Evolutionary conservation across 805 yeast species (phyloP).

Genomic region (Candida broadrunensis): DNA sequence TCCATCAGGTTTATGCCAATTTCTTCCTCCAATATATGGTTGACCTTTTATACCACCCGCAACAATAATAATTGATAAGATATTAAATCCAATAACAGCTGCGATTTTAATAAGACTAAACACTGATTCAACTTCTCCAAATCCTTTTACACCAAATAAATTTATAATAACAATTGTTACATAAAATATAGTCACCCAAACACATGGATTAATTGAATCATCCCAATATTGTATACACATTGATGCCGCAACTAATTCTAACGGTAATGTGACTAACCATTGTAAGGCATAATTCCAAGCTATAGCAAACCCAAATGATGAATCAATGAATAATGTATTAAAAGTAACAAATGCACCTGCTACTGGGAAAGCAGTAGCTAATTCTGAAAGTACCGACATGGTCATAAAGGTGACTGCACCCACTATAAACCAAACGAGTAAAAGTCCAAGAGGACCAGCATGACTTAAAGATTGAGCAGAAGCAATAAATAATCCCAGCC

Average conservation of each 20-base stretch:
- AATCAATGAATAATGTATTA: conserved; percentile 55
- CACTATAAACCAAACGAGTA: conserved; percentile 52
- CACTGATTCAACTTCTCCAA: conserved; percentile 66
- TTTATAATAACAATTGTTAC: conserved; percentile 49
- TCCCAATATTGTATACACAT: conserved; percentile 32
- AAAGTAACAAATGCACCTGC: conserved; percentile 66
- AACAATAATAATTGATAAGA: conserved; percentile 52
- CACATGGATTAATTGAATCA: conserved; percentile 41
- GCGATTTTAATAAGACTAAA: conserved; percentile 54
- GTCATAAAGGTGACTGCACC: conserved; percentile 55
- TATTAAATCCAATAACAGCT: conserved; percentile 57
- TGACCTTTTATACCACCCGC: conserved; percentile 58
- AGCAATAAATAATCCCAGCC: conserved; percentile 80
- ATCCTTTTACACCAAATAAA: conserved; percentile 61
- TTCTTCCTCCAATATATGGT: conserved; percentile 56
- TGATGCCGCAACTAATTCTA: conserved; percentile 35
- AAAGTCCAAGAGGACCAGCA: conserved; percentile 71
- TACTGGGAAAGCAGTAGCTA: conserved; percentile 60
- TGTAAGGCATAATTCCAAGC: conserved; percentile 47
- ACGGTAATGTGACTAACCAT: conserved; percentile 35
- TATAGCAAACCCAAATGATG: conserved; percentile 61
- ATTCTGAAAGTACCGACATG: conserved; percentile 57
- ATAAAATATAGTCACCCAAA: conserved; percentile 56
- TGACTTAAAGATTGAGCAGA: conserved; percentile 57
- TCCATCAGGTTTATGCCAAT: conserved; percentile 53